Conservation (phyloP, 805 yeast species). For the Myxozyma mucilagina region DNA sequence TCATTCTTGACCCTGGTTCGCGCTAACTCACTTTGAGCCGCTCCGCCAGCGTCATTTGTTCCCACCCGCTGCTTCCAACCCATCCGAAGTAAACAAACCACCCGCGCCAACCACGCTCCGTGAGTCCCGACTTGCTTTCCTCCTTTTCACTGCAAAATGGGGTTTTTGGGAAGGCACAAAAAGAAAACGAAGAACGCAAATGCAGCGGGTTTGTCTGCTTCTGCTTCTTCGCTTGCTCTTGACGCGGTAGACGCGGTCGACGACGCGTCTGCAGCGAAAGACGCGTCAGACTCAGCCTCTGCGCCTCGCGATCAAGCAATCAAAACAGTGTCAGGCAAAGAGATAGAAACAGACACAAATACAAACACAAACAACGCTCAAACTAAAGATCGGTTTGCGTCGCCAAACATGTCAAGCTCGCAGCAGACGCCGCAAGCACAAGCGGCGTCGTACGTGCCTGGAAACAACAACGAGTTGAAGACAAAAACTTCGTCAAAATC, state of each 20-base stretch:
- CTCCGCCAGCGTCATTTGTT: background rate
- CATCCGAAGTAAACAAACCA: background rate
- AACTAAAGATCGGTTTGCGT: background rate
- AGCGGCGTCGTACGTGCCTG: background rate
- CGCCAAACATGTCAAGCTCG: background rate
- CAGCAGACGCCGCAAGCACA: background rate
- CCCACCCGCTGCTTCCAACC: background rate
- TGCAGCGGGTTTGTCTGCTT: background rate
- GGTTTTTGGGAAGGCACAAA: constrained; percentile 4
- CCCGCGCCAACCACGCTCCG: background rate
- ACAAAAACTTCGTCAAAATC: background rate
- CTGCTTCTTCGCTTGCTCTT: constrained; percentile 3
- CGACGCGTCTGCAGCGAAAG: background rate
- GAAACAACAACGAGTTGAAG: background rate
- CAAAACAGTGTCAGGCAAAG: background rate
- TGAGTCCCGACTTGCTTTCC: background rate
- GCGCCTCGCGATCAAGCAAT: background rate
- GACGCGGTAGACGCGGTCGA: constrained; percentile 5
- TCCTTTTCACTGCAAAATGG: background rate
- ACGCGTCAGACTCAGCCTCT: constrained; percentile 1
- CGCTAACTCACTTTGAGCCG: background rate
- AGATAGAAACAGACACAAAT: background rate
- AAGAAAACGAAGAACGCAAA: constrained; percentile 4
- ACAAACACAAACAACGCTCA: background rate
- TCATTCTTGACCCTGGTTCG: background rate